Conservation (phyloP, 352 stramenopile genomes). For the Lagenidium giganteum region DNA sequence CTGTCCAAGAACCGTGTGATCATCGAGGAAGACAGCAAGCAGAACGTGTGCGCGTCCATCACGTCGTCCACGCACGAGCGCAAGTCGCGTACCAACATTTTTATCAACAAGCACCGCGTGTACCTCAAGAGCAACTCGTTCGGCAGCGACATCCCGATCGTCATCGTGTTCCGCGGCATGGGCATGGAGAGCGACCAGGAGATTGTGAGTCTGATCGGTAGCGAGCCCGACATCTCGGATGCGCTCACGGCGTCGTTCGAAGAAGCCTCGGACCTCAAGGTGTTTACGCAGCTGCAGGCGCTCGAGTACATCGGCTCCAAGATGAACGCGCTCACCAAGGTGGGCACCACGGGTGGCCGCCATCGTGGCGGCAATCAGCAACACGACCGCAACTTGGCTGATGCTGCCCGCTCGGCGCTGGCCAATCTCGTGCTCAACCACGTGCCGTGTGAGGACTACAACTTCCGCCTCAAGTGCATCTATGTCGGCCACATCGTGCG, state of each 20-base stretch:
- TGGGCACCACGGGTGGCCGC: constrained; percentile 33
- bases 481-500: constrained; percentile 98
- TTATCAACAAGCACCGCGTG: constrained; percentile 94
- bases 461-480: constrained; percentile 97
- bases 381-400: constrained; percentile 69
- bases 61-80: constrained; percentile 99
- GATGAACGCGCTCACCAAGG: constrained; percentile 84
- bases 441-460: constrained; percentile 96
- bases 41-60: constrained; percentile 92
- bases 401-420: constrained; percentile 97
- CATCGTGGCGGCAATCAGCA: constrained; percentile 28
- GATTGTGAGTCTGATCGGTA: constrained; percentile 95
- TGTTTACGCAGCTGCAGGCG: constrained; percentile 94
- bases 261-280: constrained; percentile 92
- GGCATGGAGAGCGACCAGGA: constrained; percentile 98
- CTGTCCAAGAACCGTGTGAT: constrained; percentile 99
- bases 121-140: constrained; percentile 99
- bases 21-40: constrained; percentile 95
- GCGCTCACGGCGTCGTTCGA: constrained; percentile 95
- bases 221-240: constrained; percentile 93
- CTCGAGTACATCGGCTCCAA: constrained; percentile 97
- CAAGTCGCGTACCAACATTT: constrained; percentile 97
- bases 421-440: constrained; percentile 99
- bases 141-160: constrained; percentile 96
- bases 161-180: constrained; percentile 97